A percentile compares a stretch with the other conserved stretches of the same genome.
These are phyloP conservation scores for Mycena pura DNA, from an alignment of 768 basidiomycete species.

Conservation along the genomic window DNA sequence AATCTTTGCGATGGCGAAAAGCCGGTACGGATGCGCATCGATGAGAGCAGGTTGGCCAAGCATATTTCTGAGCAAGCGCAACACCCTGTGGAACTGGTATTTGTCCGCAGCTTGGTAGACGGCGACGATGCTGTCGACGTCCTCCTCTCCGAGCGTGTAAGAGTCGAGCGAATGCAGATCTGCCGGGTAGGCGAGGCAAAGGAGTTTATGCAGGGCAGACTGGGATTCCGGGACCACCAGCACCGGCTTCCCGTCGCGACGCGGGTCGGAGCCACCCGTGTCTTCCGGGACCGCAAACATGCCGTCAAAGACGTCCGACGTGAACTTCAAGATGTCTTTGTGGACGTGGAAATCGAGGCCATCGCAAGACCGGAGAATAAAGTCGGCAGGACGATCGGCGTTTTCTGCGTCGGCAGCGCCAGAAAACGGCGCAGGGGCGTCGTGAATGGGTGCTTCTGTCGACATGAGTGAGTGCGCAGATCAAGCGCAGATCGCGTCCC, in stretches of 20 bases:
- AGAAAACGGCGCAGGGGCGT: too few relatives aligned
- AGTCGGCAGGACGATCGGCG: not conserved
- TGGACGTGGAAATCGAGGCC: conserved; percentile 8
- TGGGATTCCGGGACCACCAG: not conserved
- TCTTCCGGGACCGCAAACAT: not conserved
- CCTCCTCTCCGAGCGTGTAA: not conserved
- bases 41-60: not conserved
- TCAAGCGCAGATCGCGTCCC: too few relatives aligned
- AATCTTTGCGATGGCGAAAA: not conserved
- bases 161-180: too few relatives aligned
- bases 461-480: too few relatives aligned
- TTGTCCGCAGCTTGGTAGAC: not conserved
- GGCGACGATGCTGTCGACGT: not conserved
- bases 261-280: not conserved
- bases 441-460: too few relatives aligned
- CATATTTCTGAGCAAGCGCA: not conserved
- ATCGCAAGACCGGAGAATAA: conserved; percentile 2
- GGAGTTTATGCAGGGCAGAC: not conserved
- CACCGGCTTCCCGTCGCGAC: not conserved
- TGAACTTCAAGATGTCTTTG: not conserved
- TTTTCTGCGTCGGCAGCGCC: too few relatives aligned
- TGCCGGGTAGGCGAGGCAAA: not conserved
- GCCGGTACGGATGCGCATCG: not conserved
- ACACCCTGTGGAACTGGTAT: not conserved
- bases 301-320: not conserved